Base-by-base conservation (phyloP, 345 rosid species). In the Hevea brasiliensis region DNA sequence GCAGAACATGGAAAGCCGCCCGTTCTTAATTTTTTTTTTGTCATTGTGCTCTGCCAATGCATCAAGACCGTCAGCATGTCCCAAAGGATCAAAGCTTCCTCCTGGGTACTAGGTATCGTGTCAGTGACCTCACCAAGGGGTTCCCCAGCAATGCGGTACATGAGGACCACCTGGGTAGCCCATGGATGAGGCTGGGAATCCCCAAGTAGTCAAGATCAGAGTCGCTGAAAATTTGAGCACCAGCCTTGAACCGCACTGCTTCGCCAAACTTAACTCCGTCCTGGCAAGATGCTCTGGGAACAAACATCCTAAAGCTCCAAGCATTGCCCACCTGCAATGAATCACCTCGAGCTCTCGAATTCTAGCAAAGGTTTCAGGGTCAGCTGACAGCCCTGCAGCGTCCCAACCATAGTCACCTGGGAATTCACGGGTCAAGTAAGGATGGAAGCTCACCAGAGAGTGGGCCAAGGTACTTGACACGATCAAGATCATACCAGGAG, bases 331-430 rank as follows among this genome's bases (percentile, higher is more conserved):
- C 78, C 87, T 82, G 58, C 74, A 54, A 77, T 86, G 87, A 76
- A 86, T 84, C 3, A 86, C 87, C 81, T 82, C 87, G 3, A 84
- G 85, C 74, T 80, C 87, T 51, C 81, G 62, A 74, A 84, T 84
- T 71, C 65, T 86, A 27, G 88, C 87, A 12, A 87, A 85, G 61
- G 87, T 85, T 78, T 85, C 87, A 37, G 91, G 89, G 21, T 83
- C 89, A 18, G 91, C 87, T 0, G 87, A 85, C 9, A 82, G 75
- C 4, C 87, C 83, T 2, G 87, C 91, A 0, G 89, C 82, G 72
- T 87, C 87, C 91, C 89, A 87, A 47, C 87, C 87, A 21, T 87
- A 85, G 80, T 87, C 90, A 62, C 88, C n/a, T n/a, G n/a, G n/a
- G n/a, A n/a, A n/a, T n/a, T n/a, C n/a, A n/a, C n/a, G n/a, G n/a